These are phyloP conservation scores for Chaetomiaceae sp. DNA, from an alignment of 2,329 filamentous ascomycete species.

Conservation along the genomic window DNA sequence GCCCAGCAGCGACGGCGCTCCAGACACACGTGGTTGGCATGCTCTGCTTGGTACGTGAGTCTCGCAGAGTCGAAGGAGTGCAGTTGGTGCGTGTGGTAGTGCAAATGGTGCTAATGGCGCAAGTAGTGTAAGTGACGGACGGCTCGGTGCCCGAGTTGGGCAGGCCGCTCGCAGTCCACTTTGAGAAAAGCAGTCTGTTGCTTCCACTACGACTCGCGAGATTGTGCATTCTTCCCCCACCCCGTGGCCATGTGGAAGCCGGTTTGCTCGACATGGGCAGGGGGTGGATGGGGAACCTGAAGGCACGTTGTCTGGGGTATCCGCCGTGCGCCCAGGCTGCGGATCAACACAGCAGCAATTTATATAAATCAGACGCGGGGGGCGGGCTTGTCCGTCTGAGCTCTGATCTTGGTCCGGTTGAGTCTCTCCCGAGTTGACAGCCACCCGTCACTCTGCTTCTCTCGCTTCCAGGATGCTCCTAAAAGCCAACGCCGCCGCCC, in stretches of 20 bases:
- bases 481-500: slow-evolving; percentile 22
- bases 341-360: slow-evolving; percentile 9
- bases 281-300: background rate
- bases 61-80: no score
- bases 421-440: slow-evolving; percentile 4
- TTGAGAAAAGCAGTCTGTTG: background rate
- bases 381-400: slow-evolving; percentile 1
- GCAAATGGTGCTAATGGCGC: background rate
- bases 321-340: no score
- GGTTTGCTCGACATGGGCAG: background rate
- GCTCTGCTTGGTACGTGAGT: slow-evolving; percentile 14
- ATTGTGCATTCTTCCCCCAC: background rate
- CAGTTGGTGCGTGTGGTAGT: background rate
- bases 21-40: slow-evolving; percentile 15
- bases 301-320: slow-evolving; percentile 6
- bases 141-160: slow-evolving; percentile 1
- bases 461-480: slow-evolving; percentile 20
- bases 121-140: background rate
- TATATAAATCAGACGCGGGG: slow-evolving; percentile 11
- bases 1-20: background rate
- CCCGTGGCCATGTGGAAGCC: slow-evolving; percentile 1
- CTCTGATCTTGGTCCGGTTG: background rate
- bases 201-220: background rate
- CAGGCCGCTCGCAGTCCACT: background rate
- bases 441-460: background rate